Evolutionary conservation across 495 filamentous ascomycete species (phyloP).

Genomic region (Penicillium pulvis): DNA sequence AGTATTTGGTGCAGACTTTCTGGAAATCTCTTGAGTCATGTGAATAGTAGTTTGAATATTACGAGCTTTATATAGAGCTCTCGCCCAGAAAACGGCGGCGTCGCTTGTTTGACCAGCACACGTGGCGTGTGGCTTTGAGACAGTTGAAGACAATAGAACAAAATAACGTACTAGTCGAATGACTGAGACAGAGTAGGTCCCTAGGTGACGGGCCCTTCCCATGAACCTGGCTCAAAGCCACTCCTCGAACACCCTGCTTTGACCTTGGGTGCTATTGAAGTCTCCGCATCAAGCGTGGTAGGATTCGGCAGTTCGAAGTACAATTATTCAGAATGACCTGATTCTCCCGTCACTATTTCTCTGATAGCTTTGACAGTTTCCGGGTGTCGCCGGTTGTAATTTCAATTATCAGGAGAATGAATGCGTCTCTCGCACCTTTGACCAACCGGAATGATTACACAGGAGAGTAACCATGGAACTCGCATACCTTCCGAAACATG

Average conservation of each 20-base stretch:
- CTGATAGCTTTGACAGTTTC: neutral
- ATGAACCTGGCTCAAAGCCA: slow-evolving; percentile 7
- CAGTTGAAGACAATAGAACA: neutral
- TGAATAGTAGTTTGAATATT: neutral
- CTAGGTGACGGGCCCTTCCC: slow-evolving; percentile 9
- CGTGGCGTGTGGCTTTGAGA: neutral
- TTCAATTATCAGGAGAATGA: neutral
- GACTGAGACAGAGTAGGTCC: slow-evolving; percentile 4
- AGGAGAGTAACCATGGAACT: slow-evolving; percentile 6
- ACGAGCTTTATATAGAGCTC: neutral
- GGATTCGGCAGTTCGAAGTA: neutral
- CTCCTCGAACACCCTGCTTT: slow-evolving; percentile 1
- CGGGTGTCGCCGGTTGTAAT: neutral
- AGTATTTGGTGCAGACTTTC: neutral
- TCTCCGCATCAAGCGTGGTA: neutral
- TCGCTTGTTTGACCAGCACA: neutral
- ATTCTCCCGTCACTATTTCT: neutral
- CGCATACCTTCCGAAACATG: neutral
- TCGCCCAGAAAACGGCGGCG: neutral
- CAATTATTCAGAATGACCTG: neutral
- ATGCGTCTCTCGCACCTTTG: neutral
- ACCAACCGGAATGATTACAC: neutral
- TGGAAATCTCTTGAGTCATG: neutral
- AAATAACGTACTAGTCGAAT: neutral
- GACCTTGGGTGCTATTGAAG: neutral